These are phyloP conservation scores for Microascus cirrosus DNA, from an alignment of 2,329 filamentous ascomycete species.

Conservation along the genomic window DNA sequence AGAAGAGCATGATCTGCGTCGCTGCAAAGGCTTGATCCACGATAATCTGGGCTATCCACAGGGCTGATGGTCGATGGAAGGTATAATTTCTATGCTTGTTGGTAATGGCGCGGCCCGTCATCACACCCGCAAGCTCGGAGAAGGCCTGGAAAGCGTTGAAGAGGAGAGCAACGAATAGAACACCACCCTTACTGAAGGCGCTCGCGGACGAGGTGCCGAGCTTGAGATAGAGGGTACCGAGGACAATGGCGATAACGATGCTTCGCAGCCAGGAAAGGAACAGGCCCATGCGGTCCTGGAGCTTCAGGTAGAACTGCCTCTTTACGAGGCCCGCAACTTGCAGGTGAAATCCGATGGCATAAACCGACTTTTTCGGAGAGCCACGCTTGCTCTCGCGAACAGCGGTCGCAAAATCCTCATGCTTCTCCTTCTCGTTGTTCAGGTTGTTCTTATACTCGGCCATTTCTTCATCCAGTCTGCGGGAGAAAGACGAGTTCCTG, in stretches of 20 bases:
- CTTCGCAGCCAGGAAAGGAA: slow-evolving; percentile 56
- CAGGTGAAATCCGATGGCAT: slow-evolving; percentile 71
- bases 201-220: slow-evolving; percentile 54
- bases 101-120: slow-evolving; percentile 65
- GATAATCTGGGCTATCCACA: slow-evolving; percentile 75
- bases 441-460: slow-evolving; percentile 53
- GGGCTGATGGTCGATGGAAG: slow-evolving; percentile 69
- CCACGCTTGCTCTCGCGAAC: slow-evolving; percentile 71
- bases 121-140: slow-evolving; percentile 62
- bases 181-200: slow-evolving; percentile 71
- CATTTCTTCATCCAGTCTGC: slow-evolving; percentile 54
- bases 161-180: slow-evolving; percentile 67
- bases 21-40: slow-evolving; percentile 66
- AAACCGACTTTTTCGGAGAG: slow-evolving; percentile 64
- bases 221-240: slow-evolving; percentile 69
- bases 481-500: slow-evolving; percentile 48
- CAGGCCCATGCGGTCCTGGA: slow-evolving; percentile 74
- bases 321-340: slow-evolving; percentile 78
- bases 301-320: slow-evolving; percentile 74
- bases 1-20: slow-evolving; percentile 60
- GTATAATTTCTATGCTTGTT: slow-evolving; percentile 79
- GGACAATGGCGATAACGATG: slow-evolving; percentile 65
- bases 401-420: slow-evolving; percentile 67
- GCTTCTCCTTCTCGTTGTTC: slow-evolving; percentile 50
- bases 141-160: slow-evolving; percentile 88